Conservation (phyloP, 352 stramenopile genomes). For the Phytophthora colocasiae region DNA sequence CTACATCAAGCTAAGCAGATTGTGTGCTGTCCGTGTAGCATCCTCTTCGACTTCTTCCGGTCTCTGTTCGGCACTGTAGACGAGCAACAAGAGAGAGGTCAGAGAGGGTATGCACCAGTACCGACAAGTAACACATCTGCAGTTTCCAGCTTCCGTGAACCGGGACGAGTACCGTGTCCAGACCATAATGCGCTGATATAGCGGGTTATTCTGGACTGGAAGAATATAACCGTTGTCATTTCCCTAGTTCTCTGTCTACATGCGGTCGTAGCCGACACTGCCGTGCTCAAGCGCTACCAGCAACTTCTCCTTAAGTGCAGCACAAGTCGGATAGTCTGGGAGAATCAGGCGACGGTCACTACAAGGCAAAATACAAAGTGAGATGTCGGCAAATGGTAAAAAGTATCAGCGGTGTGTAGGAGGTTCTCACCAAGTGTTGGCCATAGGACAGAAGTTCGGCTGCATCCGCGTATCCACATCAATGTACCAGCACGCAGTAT, state of each 20-base stretch:
- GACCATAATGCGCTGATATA: slow-evolving; percentile 52
- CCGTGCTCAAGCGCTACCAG: slow-evolving; percentile 65
- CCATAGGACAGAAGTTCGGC: slow-evolving; percentile 61
- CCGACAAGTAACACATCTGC: slow-evolving; percentile 25
- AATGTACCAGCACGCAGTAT: slow-evolving; percentile 72
- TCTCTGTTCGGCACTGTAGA: slow-evolving; percentile 63
- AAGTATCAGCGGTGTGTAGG: background rate
- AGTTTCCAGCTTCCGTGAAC: slow-evolving; percentile 58
- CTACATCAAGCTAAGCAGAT: slow-evolving; percentile 50
- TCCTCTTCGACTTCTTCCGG: slow-evolving; percentile 74
- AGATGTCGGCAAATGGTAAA: slow-evolving; percentile 5
- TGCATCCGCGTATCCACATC: slow-evolving; percentile 66
- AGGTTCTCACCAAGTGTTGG: slow-evolving; percentile 72
- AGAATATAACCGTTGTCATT: slow-evolving; percentile 11
- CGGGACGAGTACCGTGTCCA: slow-evolving; percentile 59
- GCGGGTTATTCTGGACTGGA: background rate
- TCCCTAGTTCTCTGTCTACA: slow-evolving; percentile 50
- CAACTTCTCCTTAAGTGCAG: slow-evolving; percentile 68
- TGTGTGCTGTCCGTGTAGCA: slow-evolving; percentile 72
- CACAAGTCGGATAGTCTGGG: slow-evolving; percentile 61
- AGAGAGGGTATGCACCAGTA: slow-evolving; percentile 58
- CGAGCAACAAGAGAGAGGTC: slow-evolving; percentile 27
- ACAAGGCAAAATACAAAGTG: slow-evolving; percentile 17
- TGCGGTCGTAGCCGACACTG: slow-evolving; percentile 77
- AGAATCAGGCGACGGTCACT: slow-evolving; percentile 81